These are phyloP conservation scores for Sordariomycetes sp. DNA, from an alignment of 2,329 filamentous ascomycete species.

Conservation along the genomic window DNA sequence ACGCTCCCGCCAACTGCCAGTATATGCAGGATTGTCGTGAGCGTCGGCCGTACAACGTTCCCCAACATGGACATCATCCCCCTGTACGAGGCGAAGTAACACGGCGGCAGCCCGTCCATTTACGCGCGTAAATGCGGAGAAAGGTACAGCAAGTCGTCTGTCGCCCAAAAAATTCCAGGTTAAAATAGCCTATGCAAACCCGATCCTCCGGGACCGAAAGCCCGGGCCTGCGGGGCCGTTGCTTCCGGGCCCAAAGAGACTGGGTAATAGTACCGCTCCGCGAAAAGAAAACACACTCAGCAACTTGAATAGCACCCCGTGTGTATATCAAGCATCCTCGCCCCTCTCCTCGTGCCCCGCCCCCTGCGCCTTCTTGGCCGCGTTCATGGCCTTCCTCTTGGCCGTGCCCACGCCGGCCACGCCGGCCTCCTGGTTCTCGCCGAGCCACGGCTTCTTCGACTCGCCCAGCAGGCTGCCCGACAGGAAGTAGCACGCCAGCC, in stretches of 20 bases:
- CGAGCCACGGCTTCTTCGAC: slow-evolving; percentile 90
- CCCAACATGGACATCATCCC: no score
- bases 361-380: slow-evolving; percentile 21
- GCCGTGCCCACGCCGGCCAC: slow-evolving; percentile 76
- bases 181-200: not conserved
- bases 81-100: no score
- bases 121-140: no score
- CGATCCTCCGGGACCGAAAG: not conserved
- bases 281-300: not conserved
- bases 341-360: not conserved
- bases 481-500: slow-evolving; percentile 79
- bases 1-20: no score
- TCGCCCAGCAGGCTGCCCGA: slow-evolving; percentile 76
- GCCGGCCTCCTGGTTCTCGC: slow-evolving; percentile 72
- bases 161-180: not conserved
- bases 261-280: not conserved
- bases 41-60: no score
- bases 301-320: not conserved
- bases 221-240: no score
- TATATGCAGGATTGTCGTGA: no score
- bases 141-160: no score
- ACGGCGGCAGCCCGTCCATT: no score
- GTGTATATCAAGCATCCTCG: not conserved
- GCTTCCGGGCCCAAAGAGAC: not conserved
- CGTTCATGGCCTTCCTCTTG: slow-evolving; percentile 60